Evolutionary conservation across 2,329 filamentous ascomycete genomes (phyloP).

Genomic region (Lasiodiplodia sp.): DNA sequence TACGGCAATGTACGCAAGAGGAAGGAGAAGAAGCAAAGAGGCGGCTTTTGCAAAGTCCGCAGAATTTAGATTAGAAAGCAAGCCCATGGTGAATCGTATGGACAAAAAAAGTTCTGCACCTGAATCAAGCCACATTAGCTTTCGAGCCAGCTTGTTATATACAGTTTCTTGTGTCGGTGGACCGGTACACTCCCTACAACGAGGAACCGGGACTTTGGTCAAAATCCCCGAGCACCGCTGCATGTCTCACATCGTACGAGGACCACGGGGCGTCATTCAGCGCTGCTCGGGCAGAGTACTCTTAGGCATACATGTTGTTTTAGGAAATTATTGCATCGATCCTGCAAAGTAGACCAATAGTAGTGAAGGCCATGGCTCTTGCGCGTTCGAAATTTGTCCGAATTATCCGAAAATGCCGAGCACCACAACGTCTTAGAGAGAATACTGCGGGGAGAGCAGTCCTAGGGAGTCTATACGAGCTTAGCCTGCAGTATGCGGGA

Average conservation of each 20-base stretch:
- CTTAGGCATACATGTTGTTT: not conserved
- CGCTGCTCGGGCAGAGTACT: not conserved
- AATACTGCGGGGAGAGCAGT: not conserved
- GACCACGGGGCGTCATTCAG: not conserved
- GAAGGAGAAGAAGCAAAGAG: not conserved
- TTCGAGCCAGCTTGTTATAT: not conserved
- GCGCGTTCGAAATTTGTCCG: not conserved
- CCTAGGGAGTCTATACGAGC: not conserved
- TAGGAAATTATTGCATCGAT: constrained; percentile 1
- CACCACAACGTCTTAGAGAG: not conserved
- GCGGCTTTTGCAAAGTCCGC: not conserved
- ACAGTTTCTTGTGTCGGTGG: not conserved
- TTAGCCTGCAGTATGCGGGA: not conserved
- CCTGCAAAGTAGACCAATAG: not conserved
- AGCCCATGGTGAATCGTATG: not conserved
- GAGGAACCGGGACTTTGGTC: not conserved
- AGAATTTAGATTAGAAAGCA: not conserved
- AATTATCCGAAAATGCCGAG: constrained; percentile 1
- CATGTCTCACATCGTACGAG: not conserved
- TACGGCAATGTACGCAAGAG: not conserved
- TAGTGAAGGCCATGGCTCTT: not conserved
- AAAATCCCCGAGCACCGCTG: not conserved
- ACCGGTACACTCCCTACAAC: not conserved
- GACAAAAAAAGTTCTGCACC: not conserved
- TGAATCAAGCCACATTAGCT: not conserved